Evolutionary conservation across 768 basidiomycete genomes (phyloP).

Genomic region (Boletellus ananas): DNA sequence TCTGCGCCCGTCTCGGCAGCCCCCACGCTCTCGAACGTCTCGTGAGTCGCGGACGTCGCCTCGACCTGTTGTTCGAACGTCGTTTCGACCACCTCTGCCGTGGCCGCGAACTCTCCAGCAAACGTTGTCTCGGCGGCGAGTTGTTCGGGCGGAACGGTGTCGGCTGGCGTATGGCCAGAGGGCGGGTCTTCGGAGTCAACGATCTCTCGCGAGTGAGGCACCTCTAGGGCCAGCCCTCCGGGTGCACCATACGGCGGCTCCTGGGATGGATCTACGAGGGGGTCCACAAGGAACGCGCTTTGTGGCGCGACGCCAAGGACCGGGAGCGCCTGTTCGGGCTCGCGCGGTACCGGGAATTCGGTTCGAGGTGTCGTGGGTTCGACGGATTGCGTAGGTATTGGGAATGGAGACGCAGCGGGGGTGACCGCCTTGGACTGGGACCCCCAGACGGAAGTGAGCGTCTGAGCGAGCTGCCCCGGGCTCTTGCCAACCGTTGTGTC

Average conservation of each 20-base stretch:
- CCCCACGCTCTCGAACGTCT: constrained; percentile 3
- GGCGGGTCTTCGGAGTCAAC: constrained; percentile 1
- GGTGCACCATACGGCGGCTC: neutral
- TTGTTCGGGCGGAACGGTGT: constrained; percentile 24
- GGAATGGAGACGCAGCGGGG: constrained; percentile 28
- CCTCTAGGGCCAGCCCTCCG: constrained; percentile 10
- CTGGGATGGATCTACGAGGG: neutral
- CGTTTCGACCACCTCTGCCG: constrained; percentile 3
- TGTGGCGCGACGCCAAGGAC: neutral
- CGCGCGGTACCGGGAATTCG: constrained; percentile 12
- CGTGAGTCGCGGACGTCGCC: neutral
- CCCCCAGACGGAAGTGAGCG: constrained; percentile 51
- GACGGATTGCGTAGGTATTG: constrained; percentile 22
- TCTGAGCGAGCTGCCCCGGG: constrained; percentile 38
- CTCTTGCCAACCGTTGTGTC: constrained; percentile 38
- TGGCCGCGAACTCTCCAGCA: neutral
- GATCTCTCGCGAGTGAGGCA: constrained; percentile 4
- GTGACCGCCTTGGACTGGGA: constrained; percentile 27
- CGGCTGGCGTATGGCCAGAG: constrained; percentile 26
- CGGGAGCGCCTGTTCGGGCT: constrained; percentile 7
- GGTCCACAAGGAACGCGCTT: neutral
- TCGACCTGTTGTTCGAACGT: constrained; percentile 9
- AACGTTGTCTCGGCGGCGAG: constrained; percentile 4
- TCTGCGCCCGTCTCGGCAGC: neutral
- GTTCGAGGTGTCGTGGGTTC: constrained; percentile 17